phyloP scores from a whole-genome alignment of 169 alveolate genomes.

The Theileria parva region DNA sequence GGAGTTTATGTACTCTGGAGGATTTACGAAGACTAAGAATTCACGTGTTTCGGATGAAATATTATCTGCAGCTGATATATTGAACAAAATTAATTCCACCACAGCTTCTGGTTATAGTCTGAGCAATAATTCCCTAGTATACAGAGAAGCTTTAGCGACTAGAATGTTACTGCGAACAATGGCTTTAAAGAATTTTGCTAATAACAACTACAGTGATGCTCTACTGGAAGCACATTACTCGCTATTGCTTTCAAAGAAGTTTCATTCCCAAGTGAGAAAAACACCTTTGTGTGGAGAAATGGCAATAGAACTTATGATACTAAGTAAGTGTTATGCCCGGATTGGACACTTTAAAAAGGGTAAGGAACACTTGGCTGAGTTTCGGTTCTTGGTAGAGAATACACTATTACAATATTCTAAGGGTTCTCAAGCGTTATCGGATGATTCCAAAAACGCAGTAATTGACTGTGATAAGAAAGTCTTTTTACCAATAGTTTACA shows the following conservation, averaged over 20 bases:
- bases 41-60: slow-evolving; percentile 47
- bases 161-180: slow-evolving; percentile 60
- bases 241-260: slow-evolving; percentile 59
- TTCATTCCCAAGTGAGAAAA: slow-evolving; percentile 52
- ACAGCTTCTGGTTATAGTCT: slow-evolving; percentile 5
- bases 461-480: slow-evolving; percentile 59
- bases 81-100: slow-evolving; percentile 47
- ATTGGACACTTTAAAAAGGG: slow-evolving; percentile 77
- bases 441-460: slow-evolving; percentile 23
- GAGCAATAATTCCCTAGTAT: slow-evolving; percentile 17
- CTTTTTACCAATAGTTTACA: slow-evolving; percentile 44
- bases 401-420: slow-evolving; percentile 73
- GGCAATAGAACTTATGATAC: slow-evolving; percentile 81
- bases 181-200: slow-evolving; percentile 60
- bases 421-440: not conserved
- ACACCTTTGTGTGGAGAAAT: slow-evolving; percentile 70
- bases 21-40: slow-evolving; percentile 15
- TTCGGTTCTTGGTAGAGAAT: slow-evolving; percentile 79
- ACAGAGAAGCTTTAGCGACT: slow-evolving; percentile 66
- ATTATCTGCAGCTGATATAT: slow-evolving; percentile 46
- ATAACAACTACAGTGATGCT: slow-evolving; percentile 55
- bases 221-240: slow-evolving; percentile 64
- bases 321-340: slow-evolving; percentile 81
- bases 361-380: slow-evolving; percentile 70
- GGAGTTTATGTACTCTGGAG: slow-evolving; percentile 40